These are phyloP conservation scores for Ligustrum vulgare DNA, from an alignment of 257 asterid genomes.

Conservation along the genomic window DNA sequence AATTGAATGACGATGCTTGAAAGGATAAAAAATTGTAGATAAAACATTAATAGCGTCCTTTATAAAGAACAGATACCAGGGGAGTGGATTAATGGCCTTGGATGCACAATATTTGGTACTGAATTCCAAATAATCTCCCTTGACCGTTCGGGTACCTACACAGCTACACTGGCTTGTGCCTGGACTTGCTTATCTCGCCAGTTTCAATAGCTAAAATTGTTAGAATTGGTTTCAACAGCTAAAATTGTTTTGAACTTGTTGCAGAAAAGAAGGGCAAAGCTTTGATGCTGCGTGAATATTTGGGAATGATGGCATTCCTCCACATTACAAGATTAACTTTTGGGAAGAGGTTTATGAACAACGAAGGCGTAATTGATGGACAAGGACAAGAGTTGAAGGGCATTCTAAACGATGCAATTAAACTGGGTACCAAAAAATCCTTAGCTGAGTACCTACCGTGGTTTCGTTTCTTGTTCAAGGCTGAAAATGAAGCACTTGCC, in stretches of 20 bases:
- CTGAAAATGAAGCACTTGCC: conserved; percentile 44
- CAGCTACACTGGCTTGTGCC: background rate
- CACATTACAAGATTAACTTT: conserved; percentile 79
- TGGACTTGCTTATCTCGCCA: background rate
- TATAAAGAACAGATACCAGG: background rate
- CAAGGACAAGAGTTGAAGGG: conserved; percentile 76
- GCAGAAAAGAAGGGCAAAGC: conserved; percentile 59
- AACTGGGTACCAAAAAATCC: conserved; percentile 52
- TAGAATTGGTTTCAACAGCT: background rate
- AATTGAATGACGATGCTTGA: background rate
- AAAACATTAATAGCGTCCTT: background rate
- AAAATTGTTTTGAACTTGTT: background rate
- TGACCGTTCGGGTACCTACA: background rate
- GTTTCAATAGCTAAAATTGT: no score
- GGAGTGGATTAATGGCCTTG: background rate
- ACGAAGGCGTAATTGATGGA: conserved; percentile 50
- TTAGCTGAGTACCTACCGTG: conserved; percentile 62
- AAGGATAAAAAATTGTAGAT: background rate
- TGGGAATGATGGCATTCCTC: conserved; percentile 73
- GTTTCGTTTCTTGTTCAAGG: conserved; percentile 56
- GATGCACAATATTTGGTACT: background rate
- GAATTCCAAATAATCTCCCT: background rate
- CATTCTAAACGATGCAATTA: conserved; percentile 51
- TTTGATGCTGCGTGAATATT: conserved; percentile 55
- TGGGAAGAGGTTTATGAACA: conserved; percentile 74